Evolutionary conservation across 305 asterid genomes (phyloP).

Genomic region (Withania somnifera): DNA sequence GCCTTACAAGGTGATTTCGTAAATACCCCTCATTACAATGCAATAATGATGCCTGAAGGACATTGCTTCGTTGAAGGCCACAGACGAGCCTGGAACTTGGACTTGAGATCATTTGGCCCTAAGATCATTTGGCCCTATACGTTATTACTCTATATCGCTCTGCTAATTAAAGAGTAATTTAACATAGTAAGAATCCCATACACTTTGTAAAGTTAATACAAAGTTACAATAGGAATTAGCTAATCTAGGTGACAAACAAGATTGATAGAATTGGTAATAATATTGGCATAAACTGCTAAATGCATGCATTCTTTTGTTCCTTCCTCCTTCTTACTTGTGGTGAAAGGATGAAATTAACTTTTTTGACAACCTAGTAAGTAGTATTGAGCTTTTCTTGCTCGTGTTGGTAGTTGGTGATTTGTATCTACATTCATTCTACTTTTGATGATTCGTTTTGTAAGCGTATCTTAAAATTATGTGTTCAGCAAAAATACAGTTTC

Average conservation of each 20-base stretch:
- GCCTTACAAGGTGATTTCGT: conserved; percentile 83
- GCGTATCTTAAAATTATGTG: background rate
- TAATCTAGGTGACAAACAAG: background rate
- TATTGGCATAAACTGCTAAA: background rate
- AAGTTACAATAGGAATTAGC: background rate
- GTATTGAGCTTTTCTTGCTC: background rate
- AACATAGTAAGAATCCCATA: background rate
- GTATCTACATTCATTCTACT: background rate
- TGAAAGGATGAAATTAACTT: background rate
- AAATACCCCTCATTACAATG: conserved; percentile 28
- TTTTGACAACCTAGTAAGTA: background rate
- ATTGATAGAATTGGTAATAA: background rate
- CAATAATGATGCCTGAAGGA: conserved; percentile 63
- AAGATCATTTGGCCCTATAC: conserved; percentile 71
- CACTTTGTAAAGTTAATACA: background rate
- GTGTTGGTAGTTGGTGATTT: background rate
- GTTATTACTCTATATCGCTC: background rate
- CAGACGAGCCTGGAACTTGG: conserved; percentile 57
- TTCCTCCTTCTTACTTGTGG: background rate
- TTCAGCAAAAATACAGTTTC: background rate
- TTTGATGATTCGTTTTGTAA: background rate
- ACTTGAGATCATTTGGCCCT: conserved; percentile 74
- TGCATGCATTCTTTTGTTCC: background rate
- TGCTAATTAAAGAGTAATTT: background rate
- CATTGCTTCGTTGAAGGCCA: conserved; percentile 97